Base-by-base conservation (phyloP, 1,139 yeast species). In the Pichia sp. region DNA sequence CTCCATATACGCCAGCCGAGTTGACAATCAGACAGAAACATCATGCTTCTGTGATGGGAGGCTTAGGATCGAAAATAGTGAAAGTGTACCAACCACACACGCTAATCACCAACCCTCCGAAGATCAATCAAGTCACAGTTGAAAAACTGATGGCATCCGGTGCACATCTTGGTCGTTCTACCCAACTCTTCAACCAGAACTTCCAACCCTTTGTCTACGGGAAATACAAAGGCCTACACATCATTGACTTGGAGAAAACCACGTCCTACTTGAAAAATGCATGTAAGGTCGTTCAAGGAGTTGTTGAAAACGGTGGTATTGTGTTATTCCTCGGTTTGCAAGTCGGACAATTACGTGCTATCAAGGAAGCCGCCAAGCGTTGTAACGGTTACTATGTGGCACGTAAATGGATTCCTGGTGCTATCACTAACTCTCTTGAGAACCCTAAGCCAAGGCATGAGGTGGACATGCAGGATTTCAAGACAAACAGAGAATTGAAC, bases 371-470 rank as follows among this genome's bases (percentile, higher is more conserved):
- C 6, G 96, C 98, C 4, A 73, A 76, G 54, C 80, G 96, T 64
- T 76, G 85, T 53, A 77, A 81, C 57, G 97, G 96, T 12, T 90
- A 83, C 72, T 90, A 87, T 66, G 93, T 93, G 34, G 80, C 88
- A 44, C 80, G 83, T 53, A 83, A 93, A 68, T 93, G 99, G 99
- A 83, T 89, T 56, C 97, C 98, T 2, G 99, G 99, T 61, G 87
- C 96, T 30, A 78, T 93, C 62, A 91, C 98, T 50, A 93, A 93
- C 72, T 84, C 90, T 55, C 76, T 84, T 42, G 88, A 85, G 68
- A 86, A 89, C 43, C 82, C 93, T 14, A 81, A 83, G 80, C 79
- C 74, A 44, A 75, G 84, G 61, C 78, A 77, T 57, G 96, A 88
- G 72, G 84, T 89, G 54, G 84, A 82, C 65, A 80, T 84, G 73